Base-by-base conservation (phyloP, 2,329 filamentous ascomycete species). In the Epichloe glyceriae region DNA sequence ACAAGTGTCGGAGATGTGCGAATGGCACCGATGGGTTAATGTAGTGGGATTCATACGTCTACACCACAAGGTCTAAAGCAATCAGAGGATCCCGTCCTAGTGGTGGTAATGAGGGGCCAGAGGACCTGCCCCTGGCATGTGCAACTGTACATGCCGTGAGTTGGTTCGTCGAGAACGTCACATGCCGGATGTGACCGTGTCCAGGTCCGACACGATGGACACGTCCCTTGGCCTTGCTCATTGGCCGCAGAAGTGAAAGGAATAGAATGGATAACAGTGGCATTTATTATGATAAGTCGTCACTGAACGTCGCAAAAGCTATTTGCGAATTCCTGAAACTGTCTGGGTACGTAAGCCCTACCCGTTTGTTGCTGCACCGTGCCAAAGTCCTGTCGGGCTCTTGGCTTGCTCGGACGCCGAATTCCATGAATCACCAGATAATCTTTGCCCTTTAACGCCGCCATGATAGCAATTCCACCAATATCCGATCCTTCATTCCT, bases 391-490 rank as follows among this genome's bases (percentile, higher is more conserved):
- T 20, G 8, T 17, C 46, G 33, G 37, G 15, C 14, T 38, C 33
- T 8, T 30, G 17, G 37, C 35, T 46, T 46, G n/a, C n/a, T 17
- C 17, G n/a, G 5, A 44, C 20, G 39, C n/a, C 19, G 22, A 47
- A 50, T 37, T 22, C 48, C 39, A 47, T 38, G 6, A 50, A n/a
- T 34, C 43, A 22, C 33, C 22, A 46, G 44, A 34, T 47, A 12
- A 22, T 46, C 19, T 34, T 41, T 22, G 33, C 40, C 41, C 12
- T 17, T 43, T 39, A 53, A 53, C 52, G 52, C 52, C 49, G 14
- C 46, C 26, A 34, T 48, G 19, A 26, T 37, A 51, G 39, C 33
- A 39, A 41, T 26, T 26, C 20, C 38, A 50, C 48, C 47, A 40
- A 47, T 55, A 47, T 19, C 47, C 17, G 12, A 17, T 33, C 19